A percentile compares a stretch with the other conserved stretches of the same genome.
Conservation (phyloP, 192 early-diverging fungal species). For the Umbelopsis vinacea region DNA sequence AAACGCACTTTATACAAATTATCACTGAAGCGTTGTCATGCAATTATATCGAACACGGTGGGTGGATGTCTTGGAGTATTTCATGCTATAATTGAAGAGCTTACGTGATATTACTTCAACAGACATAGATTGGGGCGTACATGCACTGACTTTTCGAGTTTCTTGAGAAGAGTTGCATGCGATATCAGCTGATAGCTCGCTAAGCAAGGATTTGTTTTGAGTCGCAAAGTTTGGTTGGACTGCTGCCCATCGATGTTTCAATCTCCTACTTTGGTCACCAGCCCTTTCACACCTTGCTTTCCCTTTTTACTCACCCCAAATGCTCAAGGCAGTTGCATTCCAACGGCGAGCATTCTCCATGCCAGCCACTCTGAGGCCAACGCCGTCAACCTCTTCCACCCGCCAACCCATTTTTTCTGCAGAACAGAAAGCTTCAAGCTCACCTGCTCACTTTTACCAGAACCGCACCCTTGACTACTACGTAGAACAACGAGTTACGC, state of each 20-base stretch:
- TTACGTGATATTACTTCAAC: too few relatives aligned
- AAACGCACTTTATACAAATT: too few relatives aligned
- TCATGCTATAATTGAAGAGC: too few relatives aligned
- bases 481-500: slow-evolving; percentile 72
- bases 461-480: slow-evolving; percentile 89
- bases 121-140: too few relatives aligned
- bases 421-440: slow-evolving; percentile 25
- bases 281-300: background rate
- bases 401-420: background rate
- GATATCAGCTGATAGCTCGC: background rate
- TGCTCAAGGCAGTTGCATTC: background rate
- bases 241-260: background rate
- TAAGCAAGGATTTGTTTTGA: background rate
- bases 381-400: background rate
- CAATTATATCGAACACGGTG: too few relatives aligned
- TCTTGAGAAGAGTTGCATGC: too few relatives aligned
- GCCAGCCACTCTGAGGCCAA: background rate
- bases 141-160: too few relatives aligned
- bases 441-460: slow-evolving; percentile 85
- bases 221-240: background rate
- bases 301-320: background rate
- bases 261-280: slow-evolving; percentile 14
- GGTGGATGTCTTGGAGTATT: too few relatives aligned
- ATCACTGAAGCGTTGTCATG: too few relatives aligned
- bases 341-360: slow-evolving; percentile 7